phyloP scores from a whole-genome alignment of 768 basidiomycete species.

The Lyophyllum semitale region DNA sequence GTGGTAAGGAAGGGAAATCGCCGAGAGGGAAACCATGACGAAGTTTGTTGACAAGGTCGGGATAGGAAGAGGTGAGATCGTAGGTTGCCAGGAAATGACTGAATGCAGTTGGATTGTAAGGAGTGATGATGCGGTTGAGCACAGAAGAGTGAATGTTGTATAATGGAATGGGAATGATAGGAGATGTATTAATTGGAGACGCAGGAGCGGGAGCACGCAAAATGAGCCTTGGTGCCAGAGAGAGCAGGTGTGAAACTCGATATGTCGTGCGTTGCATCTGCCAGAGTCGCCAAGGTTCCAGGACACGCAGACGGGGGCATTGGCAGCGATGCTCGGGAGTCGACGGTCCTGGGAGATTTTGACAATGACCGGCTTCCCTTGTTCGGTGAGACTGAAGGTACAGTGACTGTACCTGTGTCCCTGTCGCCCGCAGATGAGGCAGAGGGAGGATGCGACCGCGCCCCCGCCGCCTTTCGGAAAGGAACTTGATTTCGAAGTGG shows the following conservation, averaged over 20 bases:
- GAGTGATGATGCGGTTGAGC: background rate
- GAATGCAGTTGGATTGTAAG: slow-evolving; percentile 21
- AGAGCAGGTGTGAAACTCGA: background rate
- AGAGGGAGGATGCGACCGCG: background rate
- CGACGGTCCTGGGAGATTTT: background rate
- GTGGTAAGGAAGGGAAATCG: slow-evolving; percentile 23
- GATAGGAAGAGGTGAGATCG: slow-evolving; percentile 25
- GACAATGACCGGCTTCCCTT: background rate
- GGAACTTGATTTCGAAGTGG: background rate
- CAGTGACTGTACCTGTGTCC: background rate
- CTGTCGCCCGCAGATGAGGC: background rate
- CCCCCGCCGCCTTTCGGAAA: background rate
- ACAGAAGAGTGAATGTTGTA: background rate
- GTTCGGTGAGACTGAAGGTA: background rate
- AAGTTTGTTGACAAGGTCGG: slow-evolving; percentile 29
- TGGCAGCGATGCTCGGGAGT: background rate
- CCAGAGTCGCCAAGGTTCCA: background rate
- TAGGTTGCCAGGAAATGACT: slow-evolving; percentile 19
- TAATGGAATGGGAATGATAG: background rate
- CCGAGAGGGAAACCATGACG: slow-evolving; percentile 33
- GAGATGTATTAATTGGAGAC: background rate
- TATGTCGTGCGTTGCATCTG: background rate
- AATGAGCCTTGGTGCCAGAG: background rate
- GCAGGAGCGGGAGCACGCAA: background rate
- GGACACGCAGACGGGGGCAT: background rate